These are phyloP conservation scores for Coffea eugenioides DNA, from an alignment of 257 asterid species.

Conservation along the genomic window DNA sequence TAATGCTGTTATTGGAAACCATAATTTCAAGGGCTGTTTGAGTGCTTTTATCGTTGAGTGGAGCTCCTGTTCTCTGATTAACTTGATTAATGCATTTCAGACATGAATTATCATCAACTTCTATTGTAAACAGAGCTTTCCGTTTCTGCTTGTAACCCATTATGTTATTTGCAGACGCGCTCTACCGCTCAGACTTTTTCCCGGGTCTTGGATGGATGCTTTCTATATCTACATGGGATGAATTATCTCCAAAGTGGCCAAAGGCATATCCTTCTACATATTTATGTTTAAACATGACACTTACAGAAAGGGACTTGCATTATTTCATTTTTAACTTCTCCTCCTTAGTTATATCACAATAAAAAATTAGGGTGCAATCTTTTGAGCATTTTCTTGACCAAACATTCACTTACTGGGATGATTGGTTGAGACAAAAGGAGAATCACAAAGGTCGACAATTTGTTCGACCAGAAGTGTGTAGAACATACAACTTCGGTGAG, in stretches of 20 bases:
- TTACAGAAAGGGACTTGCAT: neutral
- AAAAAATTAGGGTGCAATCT: neutral
- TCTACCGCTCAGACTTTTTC: constrained; percentile 95
- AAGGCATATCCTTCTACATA: constrained; percentile 90
- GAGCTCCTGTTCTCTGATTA: neutral
- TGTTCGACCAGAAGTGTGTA: constrained; percentile 98
- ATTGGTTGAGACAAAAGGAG: constrained; percentile 92
- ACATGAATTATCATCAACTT: neutral
- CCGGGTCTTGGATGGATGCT: constrained; percentile 99
- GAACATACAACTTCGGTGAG: constrained; percentile 97
- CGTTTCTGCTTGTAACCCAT: neutral
- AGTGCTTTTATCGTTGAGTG: neutral
- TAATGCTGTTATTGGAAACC: neutral
- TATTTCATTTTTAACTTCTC: constrained; percentile 3
- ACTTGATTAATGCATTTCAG: neutral
- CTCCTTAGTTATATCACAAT: neutral
- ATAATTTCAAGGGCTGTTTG: neutral
- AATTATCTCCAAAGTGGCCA: constrained; percentile 99
- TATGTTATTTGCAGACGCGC: constrained; percentile 63
- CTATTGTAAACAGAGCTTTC: neutral
- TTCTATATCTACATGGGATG: constrained; percentile 86
- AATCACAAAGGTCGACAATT: constrained; percentile 89
- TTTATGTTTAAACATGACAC: neutral
- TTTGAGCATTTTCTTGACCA: constrained; percentile 71
- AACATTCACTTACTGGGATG: constrained; percentile 93